Evolutionary conservation across 352 stramenopile genomes (phyloP), one percentile per base, ranked within the genome.

Genomic region (Globisporangium iwayamae): DNA sequence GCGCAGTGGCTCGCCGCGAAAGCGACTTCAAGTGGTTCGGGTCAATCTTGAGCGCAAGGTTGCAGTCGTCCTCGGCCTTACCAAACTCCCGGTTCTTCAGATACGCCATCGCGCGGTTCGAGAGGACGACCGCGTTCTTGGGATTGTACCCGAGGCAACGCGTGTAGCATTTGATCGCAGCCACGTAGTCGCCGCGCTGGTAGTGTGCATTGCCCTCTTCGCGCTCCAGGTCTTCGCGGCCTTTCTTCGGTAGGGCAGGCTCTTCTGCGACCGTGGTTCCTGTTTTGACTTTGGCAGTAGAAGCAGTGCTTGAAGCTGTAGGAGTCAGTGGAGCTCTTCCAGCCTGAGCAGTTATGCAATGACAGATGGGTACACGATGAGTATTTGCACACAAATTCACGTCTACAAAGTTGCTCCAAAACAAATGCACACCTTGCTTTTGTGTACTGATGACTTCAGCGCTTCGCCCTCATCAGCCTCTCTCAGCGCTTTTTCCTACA

Each of bases 201-300:
- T 97, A 98, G 67, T 92, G 89, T 34, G 87, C 88, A 66, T 98
- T 98, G 11, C 95, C 95, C 59, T 98, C 96, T 64, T 96, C 79
- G 14, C 81, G 79, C 61, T 98, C 93, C 13, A 93, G 62, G 18
- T 89, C 73, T 25, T 90, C 83, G 30, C 84, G 78, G 2, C 60
- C 68, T 36, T 83, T 83, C 8, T 20, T 54, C 18, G 43, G 25
- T 18, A 14, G 8, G 2, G 22, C 5, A 28, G 34, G 6, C 22
- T 22, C 50, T 14, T 20, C n/a, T 9, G 4, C 0, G 1, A 43
- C 0, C 41, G 63, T 62, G 4, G 60, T 1, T 25, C 43, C 50
- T 30, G 54, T 1, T 5, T 14, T 32, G 20, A 9, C 4, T 3
- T 43, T 43, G 18, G 18, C 20, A 10, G 9, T 20, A 25, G 16